Evolutionary conservation across 768 basidiomycete genomes (phyloP).

Genomic region (Rhodotorula toruloides): DNA sequence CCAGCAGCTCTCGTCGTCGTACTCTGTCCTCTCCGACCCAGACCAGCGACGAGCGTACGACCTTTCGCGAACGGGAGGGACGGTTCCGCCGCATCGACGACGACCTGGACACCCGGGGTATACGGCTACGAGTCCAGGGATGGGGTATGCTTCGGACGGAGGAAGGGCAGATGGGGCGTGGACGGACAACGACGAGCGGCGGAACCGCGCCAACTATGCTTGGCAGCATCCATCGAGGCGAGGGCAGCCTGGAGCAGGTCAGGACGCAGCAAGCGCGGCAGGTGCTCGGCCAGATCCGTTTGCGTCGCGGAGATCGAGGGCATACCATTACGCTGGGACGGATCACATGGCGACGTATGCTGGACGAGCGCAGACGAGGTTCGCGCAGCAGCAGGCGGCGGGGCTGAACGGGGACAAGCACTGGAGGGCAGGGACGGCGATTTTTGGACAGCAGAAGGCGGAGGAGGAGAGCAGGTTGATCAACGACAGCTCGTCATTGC

Average conservation of each 20-base stretch:
- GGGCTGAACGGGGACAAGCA: conserved; percentile 3
- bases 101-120: conserved; percentile 15
- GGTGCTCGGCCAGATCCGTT: conserved; percentile 25
- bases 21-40: conserved; percentile 35
- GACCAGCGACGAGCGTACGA: conserved; percentile 23
- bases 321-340: not conserved
- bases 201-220: conserved; percentile 34
- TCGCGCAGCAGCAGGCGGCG: not conserved
- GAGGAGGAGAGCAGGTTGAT: conserved; percentile 39
- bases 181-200: conserved; percentile 31
- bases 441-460: conserved; percentile 28
- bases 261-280: not conserved
- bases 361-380: conserved; percentile 1
- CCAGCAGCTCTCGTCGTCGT: conserved; percentile 32
- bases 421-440: conserved; percentile 16
- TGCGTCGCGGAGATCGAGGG: not conserved
- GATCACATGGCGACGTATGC: conserved; percentile 30
- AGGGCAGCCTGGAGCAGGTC: not conserved
- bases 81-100: not conserved
- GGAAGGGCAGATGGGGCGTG: not conserved
- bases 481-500: conserved; percentile 28
- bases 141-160: conserved; percentile 9
- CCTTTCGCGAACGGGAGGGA: conserved; percentile 6
- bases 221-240: conserved; percentile 32
- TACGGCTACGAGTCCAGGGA: conserved; percentile 12